Evolutionary conservation across 73 alveolate species (phyloP), one percentile per base, ranked within the genome.

Genomic region (Durusdinium trenchii): DNA sequence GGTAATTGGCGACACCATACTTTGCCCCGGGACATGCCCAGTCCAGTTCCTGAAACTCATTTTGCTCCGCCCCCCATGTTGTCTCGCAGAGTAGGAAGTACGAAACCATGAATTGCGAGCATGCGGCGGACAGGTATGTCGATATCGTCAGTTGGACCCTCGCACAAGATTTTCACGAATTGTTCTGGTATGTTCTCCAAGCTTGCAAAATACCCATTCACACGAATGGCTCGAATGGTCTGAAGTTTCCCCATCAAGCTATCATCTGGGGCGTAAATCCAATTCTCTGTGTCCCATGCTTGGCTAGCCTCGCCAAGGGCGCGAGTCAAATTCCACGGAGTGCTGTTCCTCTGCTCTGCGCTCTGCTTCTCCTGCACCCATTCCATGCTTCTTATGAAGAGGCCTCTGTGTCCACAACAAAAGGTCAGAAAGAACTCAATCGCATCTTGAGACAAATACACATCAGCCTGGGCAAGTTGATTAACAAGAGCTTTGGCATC

Each of bases 361-460:
- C 81, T 85, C 94, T 85, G 94, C 94, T 54, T 85, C 81, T 48
- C 43, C 60, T 51, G 94, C 54, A 85, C 94, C 94, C 94, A 85
- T 38, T 52, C 81, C 94, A 85, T 85, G 71, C 75, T 47, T 83
- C 94, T 51, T 57, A 85, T 85, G 38, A 85, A 50, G 10, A 85
- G n/a, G n/a, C 94, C 79, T 51, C 94, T 51, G 94, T 85, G 94
- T 23, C 94, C 94, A 6, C 94, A 54, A 57, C 94, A 85, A 6
- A 85, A 52, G 43, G 23, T 35, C 35, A 85, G 14, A 42, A 85
- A 85, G 46, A 85, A 85, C 64, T 48, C 42, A 36, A 82, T 46
- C 40, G 93, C 93, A 46, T 82, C 93, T 51, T 82, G 48, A 9
- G 73, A 47, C 92, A 82, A 82, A 79, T 47, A 47, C 14, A 79